Base-by-base conservation (phyloP, 495 filamentous ascomycete species). In the Tuber indicum region DNA sequence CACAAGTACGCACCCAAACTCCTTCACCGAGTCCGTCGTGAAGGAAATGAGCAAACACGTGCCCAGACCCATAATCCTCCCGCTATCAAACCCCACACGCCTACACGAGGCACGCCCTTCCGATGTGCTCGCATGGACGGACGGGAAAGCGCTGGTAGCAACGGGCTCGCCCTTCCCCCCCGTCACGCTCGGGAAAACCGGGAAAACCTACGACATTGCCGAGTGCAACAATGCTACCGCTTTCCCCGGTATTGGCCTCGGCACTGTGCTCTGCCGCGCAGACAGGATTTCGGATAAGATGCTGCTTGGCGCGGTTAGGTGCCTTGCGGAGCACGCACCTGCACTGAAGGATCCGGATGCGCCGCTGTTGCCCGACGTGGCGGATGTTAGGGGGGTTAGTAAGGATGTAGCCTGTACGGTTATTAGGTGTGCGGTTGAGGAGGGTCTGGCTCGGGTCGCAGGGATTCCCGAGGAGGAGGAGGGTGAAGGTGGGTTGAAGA, bases 221-320 rank as follows among this genome's bases (percentile, higher is more conserved):
- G 94, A 96, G 83, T 97, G 94, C 86, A 97, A 97, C 85, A 97
- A 97, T 84, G 92, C 91, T 7, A 92, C 91, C n/a, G 90, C 90
- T 41, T 97, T 96, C 85, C 93, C 93, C 0, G 93, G 92, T 0
- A 94, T 97, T 75, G 94, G 93, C 0, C 89, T 97, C 3, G 94
- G 93, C 21, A 88, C 88, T 16, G 89, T 97, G 26, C 88, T 97
- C 16, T 90, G 86, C 19, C 89, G 91, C 23, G 86, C 90, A 2
- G 86, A 83, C 3, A 86, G 88, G 2, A 81, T 97, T 7, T 91
- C 90, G 0, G 90, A 94, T 80, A 89, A 90, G 81, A 94, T 97
- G 90, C 89, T 97, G 17, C 91, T 96, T 0, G 91, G 91, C 4
- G 94, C 94, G 1, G 89, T 91, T 1, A 89, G 91, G 78, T 91